Evolutionary conservation across 1,284 basidiomycete species (phyloP).

Genomic region (Rhodotorula sp.): DNA sequence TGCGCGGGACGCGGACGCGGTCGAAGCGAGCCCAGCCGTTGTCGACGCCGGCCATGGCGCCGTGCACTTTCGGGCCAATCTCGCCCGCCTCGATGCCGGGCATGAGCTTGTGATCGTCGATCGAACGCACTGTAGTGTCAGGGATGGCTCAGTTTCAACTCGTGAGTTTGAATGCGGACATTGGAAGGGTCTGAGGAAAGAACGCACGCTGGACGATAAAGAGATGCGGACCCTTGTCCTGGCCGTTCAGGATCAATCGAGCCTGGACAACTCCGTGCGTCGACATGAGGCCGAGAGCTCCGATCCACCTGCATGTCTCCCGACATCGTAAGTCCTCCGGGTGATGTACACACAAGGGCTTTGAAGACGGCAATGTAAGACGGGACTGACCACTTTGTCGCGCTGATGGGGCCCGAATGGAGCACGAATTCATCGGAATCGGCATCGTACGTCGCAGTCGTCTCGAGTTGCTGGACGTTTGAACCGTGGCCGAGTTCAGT

Average conservation of each 20-base stretch:
- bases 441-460: conserved; percentile 70
- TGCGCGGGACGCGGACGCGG: conserved; percentile 68
- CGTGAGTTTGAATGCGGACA: not conserved
- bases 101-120: conserved; percentile 61
- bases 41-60: conserved; percentile 60
- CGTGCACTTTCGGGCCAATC: conserved; percentile 68
- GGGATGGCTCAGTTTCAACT: not conserved
- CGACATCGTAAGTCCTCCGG: not conserved
- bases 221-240: conserved; percentile 69
- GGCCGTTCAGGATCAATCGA: conserved; percentile 65
- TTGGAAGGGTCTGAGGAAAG: not conserved
- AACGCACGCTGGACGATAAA: conserved; percentile 62
- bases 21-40: conserved; percentile 68
- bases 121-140: conserved; percentile 53
- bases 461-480: conserved; percentile 67
- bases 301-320: conserved; percentile 64
- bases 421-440: conserved; percentile 70
- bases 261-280: conserved; percentile 78
- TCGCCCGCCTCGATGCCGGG: conserved; percentile 71
- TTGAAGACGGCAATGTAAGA: not conserved
- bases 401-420: conserved; percentile 70
- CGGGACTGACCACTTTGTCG: conserved; percentile 74
- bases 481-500: conserved; percentile 67
- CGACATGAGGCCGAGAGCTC: conserved; percentile 65
- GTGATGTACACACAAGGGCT: too few relatives aligned